Conservation (phyloP, 768 basidiomycete genomes). For the Lactarius akahatsu region DNA sequence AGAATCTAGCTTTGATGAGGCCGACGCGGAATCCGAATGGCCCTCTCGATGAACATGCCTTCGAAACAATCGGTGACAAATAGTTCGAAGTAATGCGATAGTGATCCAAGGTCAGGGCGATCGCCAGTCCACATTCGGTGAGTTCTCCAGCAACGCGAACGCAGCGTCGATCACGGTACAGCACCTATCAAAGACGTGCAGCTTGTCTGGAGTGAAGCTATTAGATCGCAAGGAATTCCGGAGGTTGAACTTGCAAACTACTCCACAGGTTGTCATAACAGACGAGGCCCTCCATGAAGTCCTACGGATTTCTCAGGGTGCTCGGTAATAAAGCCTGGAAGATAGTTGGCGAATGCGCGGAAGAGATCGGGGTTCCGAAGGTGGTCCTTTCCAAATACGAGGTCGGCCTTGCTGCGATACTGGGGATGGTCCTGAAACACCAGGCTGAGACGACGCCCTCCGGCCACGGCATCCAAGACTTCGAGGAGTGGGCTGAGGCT, state of each 20-base stretch:
- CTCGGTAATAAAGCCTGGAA: neutral
- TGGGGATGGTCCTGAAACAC: neutral
- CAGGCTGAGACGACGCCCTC: neutral
- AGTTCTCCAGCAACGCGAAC: neutral
- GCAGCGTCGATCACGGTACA: slow-evolving; percentile 6
- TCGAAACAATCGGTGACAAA: slow-evolving; percentile 1
- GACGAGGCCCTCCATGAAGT: slow-evolving; percentile 6
- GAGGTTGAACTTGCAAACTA: slow-evolving; percentile 4
- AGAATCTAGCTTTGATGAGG: slow-evolving; percentile 5
- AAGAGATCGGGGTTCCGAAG: slow-evolving; percentile 12
- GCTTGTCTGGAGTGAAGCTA: neutral
- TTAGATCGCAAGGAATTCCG: neutral
- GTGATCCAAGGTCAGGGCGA: slow-evolving; percentile 14
- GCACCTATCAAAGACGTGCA: slow-evolving; percentile 8
- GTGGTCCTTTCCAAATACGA: slow-evolving; percentile 13
- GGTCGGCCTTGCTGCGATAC: neutral
- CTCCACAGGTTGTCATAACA: slow-evolving; percentile 11
- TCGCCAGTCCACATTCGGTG: slow-evolving; percentile 8
- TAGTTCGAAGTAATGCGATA: slow-evolving; percentile 3
- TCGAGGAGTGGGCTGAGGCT: neutral
- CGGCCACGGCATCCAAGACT: neutral
- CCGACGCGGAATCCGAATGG: slow-evolving; percentile 4
- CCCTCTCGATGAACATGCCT: slow-evolving; percentile 4
- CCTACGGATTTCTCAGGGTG: neutral
- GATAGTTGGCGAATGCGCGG: slow-evolving; percentile 6